Evolutionary conservation across 805 yeast genomes (phyloP).

Genomic region (Novakomyces olei): DNA sequence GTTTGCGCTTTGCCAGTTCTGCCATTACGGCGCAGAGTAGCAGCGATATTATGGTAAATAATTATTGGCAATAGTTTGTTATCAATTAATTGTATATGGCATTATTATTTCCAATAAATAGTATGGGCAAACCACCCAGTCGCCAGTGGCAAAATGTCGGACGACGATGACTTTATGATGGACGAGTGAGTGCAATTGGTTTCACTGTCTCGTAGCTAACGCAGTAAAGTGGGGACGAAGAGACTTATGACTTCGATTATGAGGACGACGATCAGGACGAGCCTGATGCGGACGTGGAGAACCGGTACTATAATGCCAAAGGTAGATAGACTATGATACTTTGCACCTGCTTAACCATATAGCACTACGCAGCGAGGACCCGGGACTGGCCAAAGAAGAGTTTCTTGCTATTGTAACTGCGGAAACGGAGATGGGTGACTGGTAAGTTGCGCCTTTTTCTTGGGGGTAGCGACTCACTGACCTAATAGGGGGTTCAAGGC

Average conservation of each 20-base stretch:
- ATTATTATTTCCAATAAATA: background rate
- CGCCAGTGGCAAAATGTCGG: conserved; percentile 14
- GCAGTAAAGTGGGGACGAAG: conserved; percentile 3
- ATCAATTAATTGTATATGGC: background rate
- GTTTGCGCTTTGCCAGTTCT: background rate
- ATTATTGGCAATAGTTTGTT: background rate
- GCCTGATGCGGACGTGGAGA: conserved; percentile 13
- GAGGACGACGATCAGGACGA: conserved; percentile 18
- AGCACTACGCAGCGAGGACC: conserved; percentile 16
- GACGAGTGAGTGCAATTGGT: conserved; percentile 5
- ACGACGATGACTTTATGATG: conserved; percentile 20
- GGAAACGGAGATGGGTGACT: conserved; percentile 12
- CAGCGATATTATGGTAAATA: background rate
- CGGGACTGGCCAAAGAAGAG: conserved; percentile 14
- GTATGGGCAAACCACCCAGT: background rate
- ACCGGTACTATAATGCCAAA: conserved; percentile 20
- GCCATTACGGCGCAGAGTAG: background rate
- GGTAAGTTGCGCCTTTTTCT: background rate
- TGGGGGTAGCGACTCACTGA: background rate
- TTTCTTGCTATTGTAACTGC: conserved; percentile 14
- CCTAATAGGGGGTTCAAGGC: conserved; percentile 16
- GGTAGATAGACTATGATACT: conserved; percentile 5
- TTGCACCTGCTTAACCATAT: background rate
- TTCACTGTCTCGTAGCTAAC: background rate
- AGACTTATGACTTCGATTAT: conserved; percentile 17